Evolutionary conservation across 208 protist genomes (phyloP), one percentile per base, ranked within the genome.

Genomic region (Trypanosoma scelopori): DNA sequence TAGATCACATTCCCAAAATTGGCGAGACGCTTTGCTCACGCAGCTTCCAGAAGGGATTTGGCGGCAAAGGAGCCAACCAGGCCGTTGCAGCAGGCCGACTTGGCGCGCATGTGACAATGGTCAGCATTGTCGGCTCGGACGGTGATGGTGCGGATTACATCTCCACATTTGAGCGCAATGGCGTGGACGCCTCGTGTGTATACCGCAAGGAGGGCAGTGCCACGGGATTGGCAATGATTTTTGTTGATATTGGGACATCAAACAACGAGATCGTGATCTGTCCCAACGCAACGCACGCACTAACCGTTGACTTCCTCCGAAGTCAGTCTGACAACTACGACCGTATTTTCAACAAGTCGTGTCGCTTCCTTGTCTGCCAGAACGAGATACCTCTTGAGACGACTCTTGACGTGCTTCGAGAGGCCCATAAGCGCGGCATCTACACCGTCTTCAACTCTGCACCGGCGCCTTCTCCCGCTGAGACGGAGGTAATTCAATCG

Each of bases 41-140:
- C 57, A 81, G 61, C 22, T 97, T 96, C 65, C 52, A 79, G 37
- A 91, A 94, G 72, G 88, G 89, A 5, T 98, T 97, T 73, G 95
- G 95, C 42, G 95, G 95, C 4, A 98, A 98, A 69, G 95, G 95
- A n/a, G 91, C 89, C 9, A 98, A 98, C 73, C 93, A 97, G 74
- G 84, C 93, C 11, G 87, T 96, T 15, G 80, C 81, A 18, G 88
- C 82, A 6, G 90, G 87, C 11, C 76, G 90, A 42, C 82, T 97
- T n/a, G 88, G 92, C 0, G 87, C 84, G 12, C 79, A 81, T 46
- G 84, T 90, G 15, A 78, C 82, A 5, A 95, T 97, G 86, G 84
- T 95, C 25, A 82, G 88, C 62, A 87, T 94, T 78, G 84, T 98
- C 12, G 92, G 92, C 52, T 55, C 49, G 23, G 92, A 97, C 71